Percentiles rank a stretch among this genome's conserved stretches.
Evolutionary conservation across 2,329 filamentous ascomycete genomes (phyloP).

Genomic region (Ilyonectria robusta): DNA sequence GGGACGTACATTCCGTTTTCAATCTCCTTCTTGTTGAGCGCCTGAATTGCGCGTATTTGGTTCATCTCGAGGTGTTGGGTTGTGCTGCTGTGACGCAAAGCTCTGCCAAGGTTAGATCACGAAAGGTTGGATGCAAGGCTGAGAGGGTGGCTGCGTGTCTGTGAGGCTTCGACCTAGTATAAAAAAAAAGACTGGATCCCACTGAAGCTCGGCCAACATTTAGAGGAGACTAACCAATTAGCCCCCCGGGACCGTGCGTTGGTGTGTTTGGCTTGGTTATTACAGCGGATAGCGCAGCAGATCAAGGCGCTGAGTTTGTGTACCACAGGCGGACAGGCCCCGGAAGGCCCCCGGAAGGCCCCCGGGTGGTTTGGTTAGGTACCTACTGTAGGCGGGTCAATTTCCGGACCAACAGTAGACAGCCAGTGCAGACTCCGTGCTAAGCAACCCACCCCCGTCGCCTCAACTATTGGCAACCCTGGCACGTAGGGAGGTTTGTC

Average conservation of each 20-base stretch:
- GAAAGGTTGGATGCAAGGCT: slow-evolving; percentile 34
- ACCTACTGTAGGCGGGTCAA: slow-evolving; percentile 48
- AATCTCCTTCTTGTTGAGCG: slow-evolving; percentile 94
- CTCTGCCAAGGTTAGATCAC: neutral
- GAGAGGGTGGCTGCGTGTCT: slow-evolving; percentile 18
- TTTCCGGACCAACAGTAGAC: slow-evolving; percentile 53
- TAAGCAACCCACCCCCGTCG: slow-evolving; percentile 29
- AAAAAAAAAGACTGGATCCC: slow-evolving; percentile 23
- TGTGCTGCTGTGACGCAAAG: neutral
- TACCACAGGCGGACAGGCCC: slow-evolving; percentile 1
- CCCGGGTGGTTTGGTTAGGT: slow-evolving; percentile 15
- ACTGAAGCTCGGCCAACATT: slow-evolving; percentile 27
- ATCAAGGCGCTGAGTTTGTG: slow-evolving; percentile 7
- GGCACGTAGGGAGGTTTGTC: slow-evolving; percentile 43
- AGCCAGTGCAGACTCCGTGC: neutral
- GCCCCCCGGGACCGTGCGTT: slow-evolving; percentile 20
- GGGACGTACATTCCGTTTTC: slow-evolving; percentile 85
- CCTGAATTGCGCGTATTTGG: slow-evolving; percentile 90
- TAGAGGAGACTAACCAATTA: neutral
- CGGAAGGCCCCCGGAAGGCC: too few relatives aligned
- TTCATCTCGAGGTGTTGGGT: slow-evolving; percentile 76
- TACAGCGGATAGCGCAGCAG: slow-evolving; percentile 17
- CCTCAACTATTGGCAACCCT: slow-evolving; percentile 35
- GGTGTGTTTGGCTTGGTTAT: slow-evolving; percentile 8
- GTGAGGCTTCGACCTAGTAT: neutral